These are phyloP conservation scores for Penicillium atrosanguineum DNA, from an alignment of 495 filamentous ascomycete species.

Conservation along the genomic window DNA sequence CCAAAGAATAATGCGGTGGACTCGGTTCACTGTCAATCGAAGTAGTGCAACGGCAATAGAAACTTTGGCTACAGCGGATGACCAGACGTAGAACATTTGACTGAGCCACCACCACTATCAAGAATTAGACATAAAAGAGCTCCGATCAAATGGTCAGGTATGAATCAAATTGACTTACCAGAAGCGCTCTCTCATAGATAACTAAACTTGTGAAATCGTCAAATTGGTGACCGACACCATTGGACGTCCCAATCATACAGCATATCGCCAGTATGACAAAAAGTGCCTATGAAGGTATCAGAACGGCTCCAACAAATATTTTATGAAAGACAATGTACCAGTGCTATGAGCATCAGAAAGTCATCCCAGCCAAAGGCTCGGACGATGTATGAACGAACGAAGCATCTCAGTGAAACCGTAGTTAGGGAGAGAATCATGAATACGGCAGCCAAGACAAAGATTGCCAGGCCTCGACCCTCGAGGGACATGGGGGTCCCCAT, in stretches of 20 bases:
- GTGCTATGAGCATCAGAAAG: slow-evolving; percentile 21
- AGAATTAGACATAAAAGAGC: background rate
- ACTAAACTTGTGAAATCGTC: too few relatives aligned
- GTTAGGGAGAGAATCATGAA: slow-evolving; percentile 16
- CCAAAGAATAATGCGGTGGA: slow-evolving; percentile 31
- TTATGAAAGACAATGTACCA: slow-evolving; percentile 7
- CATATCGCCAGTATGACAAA: slow-evolving; percentile 11
- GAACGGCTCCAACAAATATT: background rate
- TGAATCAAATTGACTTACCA: too few relatives aligned
- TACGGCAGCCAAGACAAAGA: slow-evolving; percentile 17
- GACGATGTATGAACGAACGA: slow-evolving; percentile 25
- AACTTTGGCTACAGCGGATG: slow-evolving; percentile 33
- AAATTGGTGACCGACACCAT: too few relatives aligned
- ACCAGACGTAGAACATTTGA: slow-evolving; percentile 36
- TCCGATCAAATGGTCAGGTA: too few relatives aligned
- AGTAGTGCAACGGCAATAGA: slow-evolving; percentile 43
- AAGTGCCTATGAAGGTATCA: background rate
- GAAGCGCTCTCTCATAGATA: too few relatives aligned
- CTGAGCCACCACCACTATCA: slow-evolving; percentile 25
- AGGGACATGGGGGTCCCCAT: background rate
- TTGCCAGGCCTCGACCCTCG: slow-evolving; percentile 7
- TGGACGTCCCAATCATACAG: slow-evolving; percentile 12
- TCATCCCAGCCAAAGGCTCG: slow-evolving; percentile 32
- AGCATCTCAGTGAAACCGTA: slow-evolving; percentile 20
- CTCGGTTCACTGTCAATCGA: slow-evolving; percentile 31